Base-by-base conservation (phyloP, 2,329 filamentous ascomycete genomes). In the Neofusicoccum parvum region DNA sequence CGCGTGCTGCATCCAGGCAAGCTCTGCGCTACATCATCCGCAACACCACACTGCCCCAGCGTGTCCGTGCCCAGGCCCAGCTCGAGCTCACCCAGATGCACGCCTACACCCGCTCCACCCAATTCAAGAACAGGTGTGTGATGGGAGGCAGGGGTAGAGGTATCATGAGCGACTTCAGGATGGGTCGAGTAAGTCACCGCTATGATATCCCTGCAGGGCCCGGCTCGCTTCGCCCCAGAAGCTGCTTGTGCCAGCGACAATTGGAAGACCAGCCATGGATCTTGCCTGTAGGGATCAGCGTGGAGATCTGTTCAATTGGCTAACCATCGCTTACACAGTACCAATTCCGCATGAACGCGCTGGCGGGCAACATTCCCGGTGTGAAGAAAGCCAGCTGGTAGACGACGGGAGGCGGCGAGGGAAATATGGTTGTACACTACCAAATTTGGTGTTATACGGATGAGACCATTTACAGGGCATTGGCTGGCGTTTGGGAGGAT, bases 341-440 rank as follows among this genome's bases (percentile, higher is more conserved):
- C 79, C 92, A 94, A 82, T 99, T 99, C 83, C 88, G 95, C 77
- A 83, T 95, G 80, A 90, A 97, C 78, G 95, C 95, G 17, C 81
- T 97, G 68, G 89, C 86, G 37, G 95, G 95, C 59, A 88, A 92
- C 68, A 77, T 99, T 62, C 94, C 95, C 0, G 95, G 95, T 72
- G 95, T 99, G 64, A 92, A 90, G 85, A 96, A 96, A 84, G 95
- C 95, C 58, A 96, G 92, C 80, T 99, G 95, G 95, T 99, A 92
- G 65, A 49, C 50, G 41, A 9, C 5, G 43, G 20, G 23, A 3
- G 23, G 14, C 20, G 49, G 34, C 14, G 23, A 23, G 37, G 7
- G 23, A 15, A 14, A 20, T 4, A 34, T 46, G 23, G 32, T 66
- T 54, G 46, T 62, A 63, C 50, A 62, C 36, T 54, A 60, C 34